Evolutionary conservation across 177 flowering plant genomes (phyloP).

Genomic region (Tripterygium wilfordii): DNA sequence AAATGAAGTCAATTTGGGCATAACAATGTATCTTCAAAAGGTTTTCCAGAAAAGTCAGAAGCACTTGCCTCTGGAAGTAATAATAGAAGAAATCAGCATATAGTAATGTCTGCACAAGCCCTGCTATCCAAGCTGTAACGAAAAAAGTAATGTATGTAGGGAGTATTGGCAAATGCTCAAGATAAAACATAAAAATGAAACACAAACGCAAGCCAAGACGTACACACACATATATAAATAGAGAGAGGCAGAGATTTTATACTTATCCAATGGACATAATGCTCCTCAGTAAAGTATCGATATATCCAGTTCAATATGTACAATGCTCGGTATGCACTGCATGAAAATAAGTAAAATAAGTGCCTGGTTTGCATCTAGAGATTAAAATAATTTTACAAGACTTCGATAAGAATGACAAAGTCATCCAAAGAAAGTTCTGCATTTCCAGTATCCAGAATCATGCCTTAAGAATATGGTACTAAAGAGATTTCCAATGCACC

Average conservation of each 20-base stretch:
- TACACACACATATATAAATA: too few species aligned
- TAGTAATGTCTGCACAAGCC: conserved; percentile 82
- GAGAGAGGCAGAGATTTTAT: conserved; percentile 21
- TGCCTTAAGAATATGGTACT: too few species aligned
- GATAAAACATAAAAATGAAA: too few species aligned
- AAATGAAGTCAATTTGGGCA: neutral
- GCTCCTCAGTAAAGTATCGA: conserved; percentile 81
- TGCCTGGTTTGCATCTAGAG: neutral
- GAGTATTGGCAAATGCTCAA: too few species aligned
- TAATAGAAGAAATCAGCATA: conserved; percentile 38
- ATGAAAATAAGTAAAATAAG: conserved; percentile 1
- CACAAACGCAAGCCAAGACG: too few species aligned
- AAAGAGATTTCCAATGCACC: too few species aligned
- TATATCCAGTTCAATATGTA: conserved; percentile 91
- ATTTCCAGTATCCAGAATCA: too few species aligned
- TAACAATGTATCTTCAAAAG: neutral
- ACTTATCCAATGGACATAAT: conserved; percentile 91
- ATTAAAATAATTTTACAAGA: neutral
- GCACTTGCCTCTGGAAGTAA: conserved; percentile 21
- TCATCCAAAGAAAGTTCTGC: too few species aligned
- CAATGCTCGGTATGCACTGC: conserved; percentile 82
- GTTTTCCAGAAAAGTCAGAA: neutral
- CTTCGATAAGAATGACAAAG: too few species aligned
- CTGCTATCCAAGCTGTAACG: conserved; percentile 84
- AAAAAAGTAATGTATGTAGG: too few species aligned